Percentiles rank a stretch among this genome's conserved stretches.
These are phyloP conservation scores for Malus sieversii DNA, from an alignment of 306 rosid species.

Conservation along the genomic window DNA sequence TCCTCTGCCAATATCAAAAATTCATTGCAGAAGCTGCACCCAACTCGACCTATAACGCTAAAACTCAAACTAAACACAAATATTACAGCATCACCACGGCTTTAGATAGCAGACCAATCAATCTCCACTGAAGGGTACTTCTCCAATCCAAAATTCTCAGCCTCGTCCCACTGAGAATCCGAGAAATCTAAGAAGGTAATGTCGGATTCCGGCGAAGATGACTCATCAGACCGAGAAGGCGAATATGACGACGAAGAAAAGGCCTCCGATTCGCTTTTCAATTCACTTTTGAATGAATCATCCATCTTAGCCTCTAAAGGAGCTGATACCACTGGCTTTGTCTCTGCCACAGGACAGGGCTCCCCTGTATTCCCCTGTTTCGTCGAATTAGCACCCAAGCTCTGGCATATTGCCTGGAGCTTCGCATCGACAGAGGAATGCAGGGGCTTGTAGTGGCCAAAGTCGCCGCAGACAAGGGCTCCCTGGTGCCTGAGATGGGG, in stretches of 20 bases:
- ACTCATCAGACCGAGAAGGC: slow-evolving; percentile 27
- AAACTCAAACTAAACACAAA: slow-evolving; percentile 4
- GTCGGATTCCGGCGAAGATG: slow-evolving; percentile 63
- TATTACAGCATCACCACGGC: not conserved
- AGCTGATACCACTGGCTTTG: slow-evolving; percentile 24
- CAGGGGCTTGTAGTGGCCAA: slow-evolving; percentile 61
- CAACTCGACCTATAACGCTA: slow-evolving; percentile 1
- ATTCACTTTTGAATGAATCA: not conserved
- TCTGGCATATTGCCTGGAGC: slow-evolving; percentile 72
- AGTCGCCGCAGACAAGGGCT: slow-evolving; percentile 36
- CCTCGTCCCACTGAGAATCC: slow-evolving; percentile 43
- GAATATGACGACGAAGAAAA: slow-evolving; percentile 12
- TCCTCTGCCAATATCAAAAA: slow-evolving; percentile 72
- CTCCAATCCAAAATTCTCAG: slow-evolving; percentile 44
- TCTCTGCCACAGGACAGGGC: slow-evolving; percentile 24
- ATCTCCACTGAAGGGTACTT: slow-evolving; percentile 86
- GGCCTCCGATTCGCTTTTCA: slow-evolving; percentile 13
- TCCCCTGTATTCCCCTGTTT: slow-evolving; percentile 41
- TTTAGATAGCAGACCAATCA: slow-evolving; percentile 75
- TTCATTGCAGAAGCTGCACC: slow-evolving; percentile 54
- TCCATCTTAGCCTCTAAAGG: not conserved
- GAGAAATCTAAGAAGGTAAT: slow-evolving; percentile 49
- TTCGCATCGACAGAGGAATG: slow-evolving; percentile 73
- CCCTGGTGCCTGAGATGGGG: slow-evolving; percentile 54
- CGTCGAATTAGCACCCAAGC: slow-evolving; percentile 31